Base-by-base conservation (phyloP, 805 yeast genomes). In the Saccharomyces kudriavzevii region DNA sequence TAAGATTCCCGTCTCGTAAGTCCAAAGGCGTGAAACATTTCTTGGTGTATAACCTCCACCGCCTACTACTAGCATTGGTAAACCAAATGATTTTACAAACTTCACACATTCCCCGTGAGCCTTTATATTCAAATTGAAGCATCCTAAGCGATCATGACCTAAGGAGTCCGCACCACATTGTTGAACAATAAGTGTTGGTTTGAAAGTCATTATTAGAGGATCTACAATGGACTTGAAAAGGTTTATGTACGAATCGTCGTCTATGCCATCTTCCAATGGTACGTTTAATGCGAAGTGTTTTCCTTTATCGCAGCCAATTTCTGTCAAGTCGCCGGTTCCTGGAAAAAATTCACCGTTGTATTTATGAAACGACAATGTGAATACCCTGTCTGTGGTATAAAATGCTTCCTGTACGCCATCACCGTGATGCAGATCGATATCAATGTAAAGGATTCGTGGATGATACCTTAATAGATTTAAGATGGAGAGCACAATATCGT, bases 31-130 rank as follows among this genome's bases (percentile, higher is more conserved):
- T 4, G 97, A 89, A 49, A 94, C 99, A 68, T 94, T 94, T 69
- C 97, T 80, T 80, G 96, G 95, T 2, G 99, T 94, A 73, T 94
- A 94, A 22, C 99, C 99, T 61, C 99, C 99, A 49, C 99, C 99
- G 45, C 99, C 99, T 22, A 94, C 77, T 29, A 94, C 96, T 84
- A 94, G 80, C 79, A 89, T 74, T 9, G 99, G 98, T 17, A 94
- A 78, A 49, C 88, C 87, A 66, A 92, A 89, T 8, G 87, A 79
- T 68, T 87, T 87, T 50, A 91, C 89, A 71, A 82, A 92, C 61
- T 85, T 83, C 50, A 92, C 89, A 75, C 99, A 94, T 70, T 92
- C 95, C 45, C 97, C 98, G 69, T 95, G 99, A 0, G 97, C 98
- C 53, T 76, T 77, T 81, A 92, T 91, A 53, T 94, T 89, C 58